These are phyloP conservation scores for Verbena officinalis DNA, from an alignment of 257 asterid species.

Conservation along the genomic window DNA sequence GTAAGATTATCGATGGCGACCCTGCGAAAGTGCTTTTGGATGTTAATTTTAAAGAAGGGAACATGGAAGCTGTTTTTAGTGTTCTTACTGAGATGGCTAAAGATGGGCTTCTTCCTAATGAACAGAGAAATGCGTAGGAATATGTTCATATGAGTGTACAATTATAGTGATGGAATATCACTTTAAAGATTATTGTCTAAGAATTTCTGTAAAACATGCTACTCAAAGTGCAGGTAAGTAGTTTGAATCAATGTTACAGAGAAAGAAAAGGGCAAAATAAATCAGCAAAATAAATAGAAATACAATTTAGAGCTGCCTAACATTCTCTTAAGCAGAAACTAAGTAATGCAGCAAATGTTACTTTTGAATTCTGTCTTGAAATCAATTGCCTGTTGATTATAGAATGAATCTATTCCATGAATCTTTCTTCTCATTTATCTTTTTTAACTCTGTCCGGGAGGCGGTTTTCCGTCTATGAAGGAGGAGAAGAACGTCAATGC, in stretches of 20 bases:
- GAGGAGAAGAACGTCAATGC: conserved; percentile 43
- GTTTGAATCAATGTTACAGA: background rate
- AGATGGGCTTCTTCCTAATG: conserved; percentile 87
- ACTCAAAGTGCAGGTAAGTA: too few species aligned
- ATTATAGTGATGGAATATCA: background rate
- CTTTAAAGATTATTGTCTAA: background rate
- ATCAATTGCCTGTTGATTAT: too few species aligned
- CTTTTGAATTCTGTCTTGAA: too few species aligned
- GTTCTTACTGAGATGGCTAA: conserved; percentile 75
- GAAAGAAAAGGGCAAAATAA: too few species aligned
- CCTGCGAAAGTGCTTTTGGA: conserved; percentile 67
- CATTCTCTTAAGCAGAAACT: too few species aligned
- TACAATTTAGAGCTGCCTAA: too few species aligned
- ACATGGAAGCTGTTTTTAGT: conserved; percentile 67
- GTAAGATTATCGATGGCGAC: conserved; percentile 68
- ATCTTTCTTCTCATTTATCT: background rate
- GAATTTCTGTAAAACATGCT: background rate
- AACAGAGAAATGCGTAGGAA: conserved; percentile 43
- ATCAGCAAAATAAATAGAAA: too few species aligned
- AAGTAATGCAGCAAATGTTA: too few species aligned
- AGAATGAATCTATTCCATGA: background rate
- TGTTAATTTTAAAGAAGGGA: conserved; percentile 77
- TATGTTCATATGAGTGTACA: background rate
- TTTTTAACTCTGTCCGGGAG: conserved; percentile 12
- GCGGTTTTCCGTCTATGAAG: conserved; percentile 36